Evolutionary conservation across 768 basidiomycete genomes (phyloP), one percentile per base, ranked within the genome.

Genomic region (Tulasnella calospora): DNA sequence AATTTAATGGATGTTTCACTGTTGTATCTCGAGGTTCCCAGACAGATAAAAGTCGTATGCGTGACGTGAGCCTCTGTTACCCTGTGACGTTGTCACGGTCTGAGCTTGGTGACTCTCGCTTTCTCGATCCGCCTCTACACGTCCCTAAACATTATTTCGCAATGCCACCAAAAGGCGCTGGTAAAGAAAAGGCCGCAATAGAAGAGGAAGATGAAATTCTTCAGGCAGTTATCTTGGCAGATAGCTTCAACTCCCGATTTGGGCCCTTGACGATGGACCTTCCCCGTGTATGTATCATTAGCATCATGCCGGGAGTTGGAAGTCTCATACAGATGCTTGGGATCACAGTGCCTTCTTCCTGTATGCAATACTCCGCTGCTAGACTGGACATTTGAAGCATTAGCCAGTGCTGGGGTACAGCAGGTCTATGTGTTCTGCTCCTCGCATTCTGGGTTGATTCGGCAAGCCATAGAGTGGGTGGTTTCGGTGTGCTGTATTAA

Each of bases 351-450:
- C 84, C 88, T 99, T 15, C 87, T 99, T 33, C 98, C 97, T 0
- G 89, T 99, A 81, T 96, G 96, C 85, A 98, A 98, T 84, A 92
- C 93, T 0, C 92, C 96, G 5, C 85, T 99, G 40, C 88, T 99
- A 44, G 94, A 95, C 81, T 99, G 97, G 96, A 98, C 98, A 3
- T 92, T 99, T 79, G 98, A 99, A 83, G 93, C 93, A 83, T 89
- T 99, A 46, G 91, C 94, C 38, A 87, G 98, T n/a, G 94, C 95
- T 44, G 95, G 95, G 76, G 95, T 99, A 46, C 94, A 96, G 83
- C 94, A 98, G 85, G 93, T 98, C 79, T 97, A 98, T 83, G 92
- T 99, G 70, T 91, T 99, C 81, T 96, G 96, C 83, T 90, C 94
- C 79, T 96, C 95, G 73, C 94, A 97, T 84, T 90, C 94, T 12